Evolutionary conservation across 1,139 yeast genomes (phyloP).

Genomic region (Sugiyamaella neomexicana): DNA sequence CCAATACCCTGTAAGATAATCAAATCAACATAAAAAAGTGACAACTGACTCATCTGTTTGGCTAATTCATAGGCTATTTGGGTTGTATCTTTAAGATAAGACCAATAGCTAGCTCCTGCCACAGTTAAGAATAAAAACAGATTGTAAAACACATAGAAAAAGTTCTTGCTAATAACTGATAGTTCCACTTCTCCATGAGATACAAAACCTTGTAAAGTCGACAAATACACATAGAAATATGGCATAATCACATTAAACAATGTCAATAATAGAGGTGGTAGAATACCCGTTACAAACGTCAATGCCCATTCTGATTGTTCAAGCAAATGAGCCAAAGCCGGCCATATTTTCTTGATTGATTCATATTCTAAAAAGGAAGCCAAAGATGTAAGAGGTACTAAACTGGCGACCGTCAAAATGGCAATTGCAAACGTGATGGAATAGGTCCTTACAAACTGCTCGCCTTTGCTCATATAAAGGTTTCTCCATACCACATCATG

Average conservation of each 20-base stretch:
- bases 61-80: constrained; percentile 79
- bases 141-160: constrained; percentile 80
- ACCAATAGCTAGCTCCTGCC: constrained; percentile 64
- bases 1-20: constrained; percentile 82
- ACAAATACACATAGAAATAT: constrained; percentile 68
- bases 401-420: constrained; percentile 62
- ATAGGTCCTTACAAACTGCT: constrained; percentile 60
- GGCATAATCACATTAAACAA: constrained; percentile 72
- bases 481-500: constrained; percentile 83
- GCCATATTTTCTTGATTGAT: constrained; percentile 70
- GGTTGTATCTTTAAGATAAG: constrained; percentile 71
- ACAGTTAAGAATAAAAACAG: constrained; percentile 80
- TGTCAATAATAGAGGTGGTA: constrained; percentile 76
- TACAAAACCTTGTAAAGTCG: constrained; percentile 70
- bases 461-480: constrained; percentile 57
- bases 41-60: constrained; percentile 63
- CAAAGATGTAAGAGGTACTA: constrained; percentile 65
- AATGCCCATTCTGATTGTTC: constrained; percentile 57
- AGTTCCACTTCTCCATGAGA: constrained; percentile 82
- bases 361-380: constrained; percentile 70
- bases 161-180: constrained; percentile 75
- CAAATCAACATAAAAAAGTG: constrained; percentile 78
- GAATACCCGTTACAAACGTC: constrained; percentile 70
- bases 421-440: constrained; percentile 64
- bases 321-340: constrained; percentile 65